These are phyloP conservation scores for Colletotrichum chrysophilum DNA, from an alignment of 2,329 filamentous ascomycete species.

Conservation along the genomic window DNA sequence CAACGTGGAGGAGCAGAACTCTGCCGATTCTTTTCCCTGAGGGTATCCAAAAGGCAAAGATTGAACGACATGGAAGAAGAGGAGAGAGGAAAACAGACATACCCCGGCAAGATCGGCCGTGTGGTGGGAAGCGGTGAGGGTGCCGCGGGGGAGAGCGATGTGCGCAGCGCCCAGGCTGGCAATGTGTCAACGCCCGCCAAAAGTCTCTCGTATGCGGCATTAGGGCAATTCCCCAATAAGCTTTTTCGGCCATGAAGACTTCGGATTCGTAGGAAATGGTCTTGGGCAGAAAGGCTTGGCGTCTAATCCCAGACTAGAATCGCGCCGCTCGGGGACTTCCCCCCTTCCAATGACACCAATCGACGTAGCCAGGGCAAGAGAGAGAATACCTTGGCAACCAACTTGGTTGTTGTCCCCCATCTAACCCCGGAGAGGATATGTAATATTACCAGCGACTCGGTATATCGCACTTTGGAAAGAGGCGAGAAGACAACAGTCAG, in stretches of 20 bases:
- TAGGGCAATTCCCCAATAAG: background rate
- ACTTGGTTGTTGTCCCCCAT: background rate
- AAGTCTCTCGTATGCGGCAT: background rate
- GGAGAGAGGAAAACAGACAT: background rate
- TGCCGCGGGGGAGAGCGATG: background rate
- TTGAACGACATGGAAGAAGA: background rate
- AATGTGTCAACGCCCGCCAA: background rate
- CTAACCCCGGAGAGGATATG: background rate
- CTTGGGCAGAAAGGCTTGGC: background rate
- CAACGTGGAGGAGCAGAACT: slow-evolving; percentile 1
- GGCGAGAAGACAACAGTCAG: background rate
- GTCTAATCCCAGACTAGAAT: background rate
- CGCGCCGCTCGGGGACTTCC: background rate
- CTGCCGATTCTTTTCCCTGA: background rate
- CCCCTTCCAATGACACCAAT: background rate
- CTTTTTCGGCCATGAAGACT: background rate
- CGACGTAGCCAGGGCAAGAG: background rate
- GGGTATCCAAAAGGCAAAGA: background rate
- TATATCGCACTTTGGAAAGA: background rate
- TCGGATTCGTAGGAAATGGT: background rate
- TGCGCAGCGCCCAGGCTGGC: background rate
- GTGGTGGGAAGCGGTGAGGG: background rate
- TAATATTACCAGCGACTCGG: background rate
- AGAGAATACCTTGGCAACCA: background rate
- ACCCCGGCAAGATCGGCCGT: background rate